Evolutionary conservation across 139 green algal genomes (phyloP).

Genomic region (Zygnema cylindricum): DNA sequence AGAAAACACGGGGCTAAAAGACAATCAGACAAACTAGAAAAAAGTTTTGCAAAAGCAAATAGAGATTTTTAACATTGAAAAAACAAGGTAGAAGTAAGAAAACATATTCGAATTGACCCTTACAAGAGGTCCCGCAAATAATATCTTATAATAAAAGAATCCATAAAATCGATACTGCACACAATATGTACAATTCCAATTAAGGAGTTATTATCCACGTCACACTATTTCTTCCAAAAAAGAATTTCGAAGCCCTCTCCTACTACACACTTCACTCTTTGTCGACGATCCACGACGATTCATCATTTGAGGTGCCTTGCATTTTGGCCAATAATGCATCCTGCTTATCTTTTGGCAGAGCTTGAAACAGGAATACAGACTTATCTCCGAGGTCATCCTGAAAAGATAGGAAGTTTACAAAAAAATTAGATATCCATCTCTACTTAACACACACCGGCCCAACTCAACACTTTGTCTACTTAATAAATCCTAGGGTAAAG

Average conservation of each 20-base stretch:
- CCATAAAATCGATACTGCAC: background rate
- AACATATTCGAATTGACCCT: background rate
- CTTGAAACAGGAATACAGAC: conserved; percentile 77
- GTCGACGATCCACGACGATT: background rate
- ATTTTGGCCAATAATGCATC: background rate
- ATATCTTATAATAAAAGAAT: background rate
- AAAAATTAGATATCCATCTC: too few species aligned
- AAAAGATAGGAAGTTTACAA: too few species aligned
- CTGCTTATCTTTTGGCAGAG: conserved; percentile 47
- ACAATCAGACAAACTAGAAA: too few species aligned
- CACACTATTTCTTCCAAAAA: background rate
- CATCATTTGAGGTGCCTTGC: background rate
- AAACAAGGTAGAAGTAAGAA: background rate
- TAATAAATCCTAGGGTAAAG: too few species aligned
- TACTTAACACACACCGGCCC: too few species aligned
- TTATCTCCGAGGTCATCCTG: conserved; percentile 94
- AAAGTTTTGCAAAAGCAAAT: too few species aligned
- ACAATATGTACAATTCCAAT: background rate
- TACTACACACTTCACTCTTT: background rate
- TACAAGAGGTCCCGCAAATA: background rate
- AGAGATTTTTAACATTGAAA: background rate
- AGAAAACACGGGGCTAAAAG: too few species aligned
- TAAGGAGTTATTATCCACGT: background rate
- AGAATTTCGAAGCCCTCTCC: background rate
- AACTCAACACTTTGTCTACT: too few species aligned